Conservation (phyloP, 768 basidiomycete species). For the Leccinum boreale region DNA sequence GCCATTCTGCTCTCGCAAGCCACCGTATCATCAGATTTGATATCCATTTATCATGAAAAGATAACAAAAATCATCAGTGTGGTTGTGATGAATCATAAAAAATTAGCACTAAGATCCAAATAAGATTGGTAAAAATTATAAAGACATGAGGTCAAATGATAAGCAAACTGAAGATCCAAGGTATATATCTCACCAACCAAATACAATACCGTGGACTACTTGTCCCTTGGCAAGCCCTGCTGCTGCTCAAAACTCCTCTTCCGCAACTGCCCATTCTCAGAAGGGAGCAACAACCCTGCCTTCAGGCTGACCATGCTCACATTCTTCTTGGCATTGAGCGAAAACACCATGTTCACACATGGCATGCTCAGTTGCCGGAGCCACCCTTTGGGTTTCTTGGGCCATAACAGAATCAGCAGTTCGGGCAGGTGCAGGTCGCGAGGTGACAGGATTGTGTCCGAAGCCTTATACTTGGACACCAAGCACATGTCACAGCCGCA, state of each 20-base stretch:
- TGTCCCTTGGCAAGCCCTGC: too few relatives aligned
- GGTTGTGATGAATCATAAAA: too few relatives aligned
- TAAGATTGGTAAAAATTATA: too few relatives aligned
- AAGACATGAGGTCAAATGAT: too few relatives aligned
- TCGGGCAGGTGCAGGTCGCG: conserved; percentile 41
- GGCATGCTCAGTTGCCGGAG: conserved; percentile 79
- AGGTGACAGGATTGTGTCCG: conserved; percentile 24
- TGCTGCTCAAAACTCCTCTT: conserved; percentile 30
- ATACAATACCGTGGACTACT: conserved; percentile 52
- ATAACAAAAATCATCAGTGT: too few relatives aligned
- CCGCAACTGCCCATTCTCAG: conserved; percentile 48
- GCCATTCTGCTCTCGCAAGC: too few relatives aligned
- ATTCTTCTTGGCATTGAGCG: conserved; percentile 54
- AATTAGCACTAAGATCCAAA: too few relatives aligned
- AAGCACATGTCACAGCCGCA: conserved; percentile 70
- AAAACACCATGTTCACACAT: conserved; percentile 56
- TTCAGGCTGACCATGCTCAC: conserved; percentile 41
- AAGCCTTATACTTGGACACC: conserved; percentile 47
- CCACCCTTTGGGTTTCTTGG: conserved; percentile 68
- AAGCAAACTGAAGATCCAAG: too few relatives aligned
- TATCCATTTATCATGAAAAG: too few relatives aligned
- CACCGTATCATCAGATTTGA: too few relatives aligned
- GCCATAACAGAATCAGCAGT: conserved; percentile 42
- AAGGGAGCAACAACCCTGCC: conserved; percentile 28
- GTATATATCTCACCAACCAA: conserved; percentile 27